These are phyloP conservation scores for Pyrrhoderma lamaoense DNA, from an alignment of 1,284 basidiomycete genomes.

Conservation along the genomic window DNA sequence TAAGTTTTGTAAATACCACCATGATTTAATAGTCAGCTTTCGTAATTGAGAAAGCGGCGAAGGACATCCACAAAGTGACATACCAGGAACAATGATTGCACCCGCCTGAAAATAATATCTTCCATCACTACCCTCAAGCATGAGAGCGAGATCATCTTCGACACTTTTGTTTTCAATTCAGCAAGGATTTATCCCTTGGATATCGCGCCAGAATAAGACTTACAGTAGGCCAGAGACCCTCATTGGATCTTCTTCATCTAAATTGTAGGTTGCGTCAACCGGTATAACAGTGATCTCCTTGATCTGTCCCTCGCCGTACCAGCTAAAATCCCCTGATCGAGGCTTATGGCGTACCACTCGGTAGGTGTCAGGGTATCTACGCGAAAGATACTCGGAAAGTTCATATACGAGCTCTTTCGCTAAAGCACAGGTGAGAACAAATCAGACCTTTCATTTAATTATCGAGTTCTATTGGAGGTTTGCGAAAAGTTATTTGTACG, in stretches of 20 bases:
- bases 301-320: constrained; percentile 46
- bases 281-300: constrained; percentile 48
- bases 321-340: constrained; percentile 32
- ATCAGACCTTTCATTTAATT: background rate
- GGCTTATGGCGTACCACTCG: constrained; percentile 36
- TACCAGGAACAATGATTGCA: constrained; percentile 58
- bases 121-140: constrained; percentile 61
- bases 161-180: constrained; percentile 27
- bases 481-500: background rate
- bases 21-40: background rate
- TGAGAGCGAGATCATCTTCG: constrained; percentile 71
- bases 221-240: constrained; percentile 49
- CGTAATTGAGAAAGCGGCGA: background rate
- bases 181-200: constrained; percentile 9
- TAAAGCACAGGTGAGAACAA: constrained; percentile 21
- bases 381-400: constrained; percentile 56
- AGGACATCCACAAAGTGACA: background rate
- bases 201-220: constrained; percentile 24
- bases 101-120: constrained; percentile 70
- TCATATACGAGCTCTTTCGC: constrained; percentile 62
- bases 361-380: constrained; percentile 55
- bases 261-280: constrained; percentile 42
- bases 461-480: background rate
- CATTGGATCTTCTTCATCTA: constrained; percentile 53
- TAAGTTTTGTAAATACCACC: constrained; percentile 22